Percentiles rank a stretch among this genome's conserved stretches.
Evolutionary conservation across 2,329 filamentous ascomycete species (phyloP).

Genomic region (Cadophora luteo-olivacea): DNA sequence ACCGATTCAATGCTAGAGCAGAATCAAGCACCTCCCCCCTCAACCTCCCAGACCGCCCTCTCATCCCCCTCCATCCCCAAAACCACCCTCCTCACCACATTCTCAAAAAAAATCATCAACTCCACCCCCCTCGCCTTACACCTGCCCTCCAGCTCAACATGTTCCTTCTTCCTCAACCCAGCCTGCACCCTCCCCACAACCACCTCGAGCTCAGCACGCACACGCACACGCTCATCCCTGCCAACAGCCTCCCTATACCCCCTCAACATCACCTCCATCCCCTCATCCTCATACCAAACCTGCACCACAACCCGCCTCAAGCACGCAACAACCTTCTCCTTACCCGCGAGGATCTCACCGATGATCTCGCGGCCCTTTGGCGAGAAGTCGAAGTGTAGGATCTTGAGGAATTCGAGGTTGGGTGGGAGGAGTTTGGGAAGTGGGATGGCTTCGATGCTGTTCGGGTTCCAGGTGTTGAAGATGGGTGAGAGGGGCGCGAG

Average conservation of each 20-base stretch:
- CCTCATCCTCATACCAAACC: slow-evolving; percentile 40
- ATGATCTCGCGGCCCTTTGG: not conserved
- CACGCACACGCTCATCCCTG: too few species aligned
- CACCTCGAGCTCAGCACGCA: too few species aligned
- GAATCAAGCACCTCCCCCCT: slow-evolving; percentile 2
- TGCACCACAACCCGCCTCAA: slow-evolving; percentile 5
- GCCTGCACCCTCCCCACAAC: too few species aligned
- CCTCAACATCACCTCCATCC: slow-evolving; percentile 42
- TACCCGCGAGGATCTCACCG: not conserved
- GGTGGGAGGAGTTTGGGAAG: slow-evolving; percentile 11
- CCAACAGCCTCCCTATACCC: too few species aligned
- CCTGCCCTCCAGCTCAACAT: not conserved
- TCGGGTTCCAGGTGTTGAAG: not conserved
- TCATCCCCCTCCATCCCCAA: slow-evolving; percentile 12
- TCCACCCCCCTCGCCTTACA: not conserved
- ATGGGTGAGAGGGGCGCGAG: not conserved
- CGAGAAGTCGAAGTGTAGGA: not conserved
- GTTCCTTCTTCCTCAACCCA: not conserved
- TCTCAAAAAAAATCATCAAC: not conserved
- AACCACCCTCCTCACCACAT: slow-evolving; percentile 7
- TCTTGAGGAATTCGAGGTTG: slow-evolving; percentile 15
- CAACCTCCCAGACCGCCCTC: slow-evolving; percentile 8
- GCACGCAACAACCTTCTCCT: not conserved
- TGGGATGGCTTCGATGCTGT: not conserved
- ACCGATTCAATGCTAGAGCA: too few species aligned